Evolutionary conservation across 768 basidiomycete species (phyloP).

Genomic region (Tricholomella constricta): DNA sequence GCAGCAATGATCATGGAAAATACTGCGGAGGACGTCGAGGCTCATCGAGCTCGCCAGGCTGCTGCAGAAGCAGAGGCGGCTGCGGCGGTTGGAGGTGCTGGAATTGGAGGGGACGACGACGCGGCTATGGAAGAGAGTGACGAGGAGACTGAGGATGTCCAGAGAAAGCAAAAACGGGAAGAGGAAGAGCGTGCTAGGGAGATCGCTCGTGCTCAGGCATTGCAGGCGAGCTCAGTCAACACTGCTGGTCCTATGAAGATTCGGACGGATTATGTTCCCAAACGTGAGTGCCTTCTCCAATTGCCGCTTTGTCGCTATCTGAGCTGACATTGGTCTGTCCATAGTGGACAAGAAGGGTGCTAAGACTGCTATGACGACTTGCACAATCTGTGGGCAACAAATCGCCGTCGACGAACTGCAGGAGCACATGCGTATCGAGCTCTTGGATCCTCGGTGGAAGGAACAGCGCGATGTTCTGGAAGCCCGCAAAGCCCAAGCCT

Average conservation of each 20-base stretch:
- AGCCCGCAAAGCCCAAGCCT: conserved; percentile 85
- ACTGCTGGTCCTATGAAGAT: conserved; percentile 88
- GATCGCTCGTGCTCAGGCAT: conserved; percentile 73
- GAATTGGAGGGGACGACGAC: conserved; percentile 51
- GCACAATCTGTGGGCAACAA: conserved; percentile 93
- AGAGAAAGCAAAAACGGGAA: conserved; percentile 62
- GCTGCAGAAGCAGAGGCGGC: conserved; percentile 86
- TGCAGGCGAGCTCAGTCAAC: conserved; percentile 77
- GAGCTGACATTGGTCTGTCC: conserved; percentile 10
- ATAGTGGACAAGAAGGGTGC: conserved; percentile 67
- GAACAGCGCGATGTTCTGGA: conserved; percentile 90
- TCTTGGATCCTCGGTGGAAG: conserved; percentile 98
- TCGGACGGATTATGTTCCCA: conserved; percentile 94
- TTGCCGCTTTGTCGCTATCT: neutral
- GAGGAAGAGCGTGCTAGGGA: conserved; percentile 73
- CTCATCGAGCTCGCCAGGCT: conserved; percentile 77
- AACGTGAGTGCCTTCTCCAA: conserved; percentile 54
- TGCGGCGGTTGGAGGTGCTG: conserved; percentile 70
- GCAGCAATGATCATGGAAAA: conserved; percentile 98
- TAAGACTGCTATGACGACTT: conserved; percentile 79
- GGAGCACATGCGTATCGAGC: conserved; percentile 97
- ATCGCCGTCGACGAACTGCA: conserved; percentile 94
- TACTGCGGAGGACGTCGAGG: conserved; percentile 83
- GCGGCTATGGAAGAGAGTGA: conserved; percentile 88
- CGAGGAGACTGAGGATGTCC: conserved; percentile 68